Evolutionary conservation across 2,329 filamentous ascomycete species (phyloP), one percentile per base, ranked within the genome.

Genomic region (Westerdykella ornata): DNA sequence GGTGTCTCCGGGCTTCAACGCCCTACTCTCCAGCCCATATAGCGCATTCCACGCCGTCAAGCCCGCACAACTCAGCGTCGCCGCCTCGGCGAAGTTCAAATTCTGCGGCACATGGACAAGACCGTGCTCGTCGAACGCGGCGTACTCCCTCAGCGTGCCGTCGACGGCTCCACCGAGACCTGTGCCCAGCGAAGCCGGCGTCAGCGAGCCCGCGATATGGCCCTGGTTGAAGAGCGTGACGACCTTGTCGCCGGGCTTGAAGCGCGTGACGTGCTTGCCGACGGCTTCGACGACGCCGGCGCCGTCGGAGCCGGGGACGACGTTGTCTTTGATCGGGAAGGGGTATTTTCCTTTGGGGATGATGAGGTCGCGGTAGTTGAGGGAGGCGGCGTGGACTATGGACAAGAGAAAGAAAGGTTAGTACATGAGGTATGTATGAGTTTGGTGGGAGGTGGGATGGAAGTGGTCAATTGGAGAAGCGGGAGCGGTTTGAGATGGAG

Each of bases 121-220:
- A 2, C 84, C 84, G 16, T 70, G 60, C 54, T 88, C 81, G 44
- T 77, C 72, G 59, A 85, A 88, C 9, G 78, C 75, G 44, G 70
- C 84, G 49, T 84, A 80, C 51, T 83, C 72, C 34, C 83, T 76
- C 18, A 90, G 72, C 0, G 75, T 76, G 43, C 86, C 86, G 53
- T 88, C 78, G 1, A 84, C 42, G 9, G 72, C 72, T 37, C 83
- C 84, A 41, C 85, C 85, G 1, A 88, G 74, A 2, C 82, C 82
- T 1, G 78, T 79, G 1, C 45, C 41, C 3, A 72, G 46, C 20
- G 60, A 57, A 13, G 57, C 35, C 14, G 46, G 49, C 19, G 68
- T 66, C 14, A 78, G 60, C 2, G 67, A 66, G 33, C 74, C 76
- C 18, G 67, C 74, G 38, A 77, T 66, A 52, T 80, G 77, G 9